Evolutionary conservation across 805 yeast genomes (phyloP).

Genomic region (Dipodascus albidus): DNA sequence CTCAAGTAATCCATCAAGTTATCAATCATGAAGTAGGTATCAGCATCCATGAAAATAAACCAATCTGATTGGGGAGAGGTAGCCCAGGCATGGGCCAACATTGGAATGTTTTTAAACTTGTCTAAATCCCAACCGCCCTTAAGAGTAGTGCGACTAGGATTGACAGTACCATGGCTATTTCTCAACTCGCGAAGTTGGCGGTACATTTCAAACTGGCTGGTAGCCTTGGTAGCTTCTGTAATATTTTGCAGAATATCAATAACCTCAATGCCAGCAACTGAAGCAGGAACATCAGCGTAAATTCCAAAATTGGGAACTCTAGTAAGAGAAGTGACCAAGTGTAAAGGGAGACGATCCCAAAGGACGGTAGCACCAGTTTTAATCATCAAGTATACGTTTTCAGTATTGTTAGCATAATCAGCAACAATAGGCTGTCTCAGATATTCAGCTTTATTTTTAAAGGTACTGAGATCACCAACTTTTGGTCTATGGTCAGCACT

Average conservation of each 20-base stretch:
- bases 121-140: constrained; percentile 23
- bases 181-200: constrained; percentile 10
- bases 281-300: constrained; percentile 25
- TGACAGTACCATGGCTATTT: not conserved
- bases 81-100: constrained; percentile 25
- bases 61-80: constrained; percentile 21
- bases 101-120: constrained; percentile 28
- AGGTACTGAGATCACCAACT: constrained; percentile 4
- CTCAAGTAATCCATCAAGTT: constrained; percentile 18
- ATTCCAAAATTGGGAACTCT: constrained; percentile 23
- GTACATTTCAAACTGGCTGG: constrained; percentile 17
- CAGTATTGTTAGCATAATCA: constrained; percentile 17
- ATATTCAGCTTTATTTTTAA: constrained; percentile 8
- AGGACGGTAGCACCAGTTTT: constrained; percentile 27
- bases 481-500: constrained; percentile 5
- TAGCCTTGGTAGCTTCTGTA: constrained; percentile 12
- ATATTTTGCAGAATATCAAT: constrained; percentile 22
- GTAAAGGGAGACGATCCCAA: constrained; percentile 27
- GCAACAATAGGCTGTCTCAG: constrained; percentile 17
- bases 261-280: constrained; percentile 23
- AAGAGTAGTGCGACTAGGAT: not conserved
- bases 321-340: constrained; percentile 24
- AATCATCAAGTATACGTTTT: constrained; percentile 18
- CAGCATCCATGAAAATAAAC: constrained; percentile 28
- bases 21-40: constrained; percentile 22